Base-by-base conservation (phyloP, 495 filamentous ascomycete species). In the Neurospora hispaniola region DNA sequence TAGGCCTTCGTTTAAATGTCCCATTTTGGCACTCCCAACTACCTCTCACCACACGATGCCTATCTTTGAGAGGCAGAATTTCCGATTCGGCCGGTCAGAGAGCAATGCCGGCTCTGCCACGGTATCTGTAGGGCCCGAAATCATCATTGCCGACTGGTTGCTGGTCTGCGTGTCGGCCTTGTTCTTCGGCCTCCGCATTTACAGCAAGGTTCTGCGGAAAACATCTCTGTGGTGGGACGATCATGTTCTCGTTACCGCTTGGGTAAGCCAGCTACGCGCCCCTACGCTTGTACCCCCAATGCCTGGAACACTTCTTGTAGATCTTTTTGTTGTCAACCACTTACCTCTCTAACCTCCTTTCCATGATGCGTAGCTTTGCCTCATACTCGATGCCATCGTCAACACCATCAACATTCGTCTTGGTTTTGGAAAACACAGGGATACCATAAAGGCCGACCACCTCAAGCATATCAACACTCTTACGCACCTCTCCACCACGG, bases 191-290 rank as follows among this genome's bases (percentile, higher is more conserved):
- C 75, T 82, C 1, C 76, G 80, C 12, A 43, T 82, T 16, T 82
- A 79, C 72, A 78, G 79, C 74, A 82, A 82, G 73, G 48, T 70
- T 14, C 68, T 76, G 9, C 74, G 72, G 41, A 70, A 74, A 27
- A 44, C 76, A 41, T 74, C 71, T 0, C 69, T 82, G 12, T 82
- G 80, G 80, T 79, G 74, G 74, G 80, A 80, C 39, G 80, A 81
- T 48, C 68, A 77, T 44, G 20, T 79, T 46, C 73, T 81, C 9
- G 6, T 80, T 23, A 68, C 48, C 6, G 39, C 76, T 4, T 81
- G 79, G 79, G 78, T 78, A 71, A n/a, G 75, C 74, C 18, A 4
- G 18, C 38, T 14, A 23, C 23, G 16, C 35, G 18, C 40, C 38
- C 20, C n/a, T 38, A 8, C n/a, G 18, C n/a, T 41, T 42, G 16